Base-by-base conservation (phyloP, 2,329 filamentous ascomycete genomes). In the Penicillium freii region DNA sequence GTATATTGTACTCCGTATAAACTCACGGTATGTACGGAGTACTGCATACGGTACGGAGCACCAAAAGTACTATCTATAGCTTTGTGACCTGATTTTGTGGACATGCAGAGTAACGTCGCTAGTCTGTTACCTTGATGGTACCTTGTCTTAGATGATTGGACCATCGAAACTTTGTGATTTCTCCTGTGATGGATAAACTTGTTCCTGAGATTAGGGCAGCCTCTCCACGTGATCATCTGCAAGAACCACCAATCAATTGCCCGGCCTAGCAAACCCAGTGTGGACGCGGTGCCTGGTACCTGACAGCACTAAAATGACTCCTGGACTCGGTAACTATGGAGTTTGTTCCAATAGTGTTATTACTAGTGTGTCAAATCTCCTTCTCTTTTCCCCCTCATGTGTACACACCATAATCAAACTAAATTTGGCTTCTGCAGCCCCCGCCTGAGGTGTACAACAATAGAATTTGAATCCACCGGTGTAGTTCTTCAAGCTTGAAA, bases 121-220 rank as follows among this genome's bases (percentile, higher is more conserved):
- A 45, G 54, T 52, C 7, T 21, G 13, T 31, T 23, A 17, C 3
- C 31, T 45, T 10, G 6, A 51, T 25, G 31, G 19, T 5, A 31
- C 53, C 10, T 34, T 51, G 47, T 52, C 40, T 51, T 34, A 9
- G 17, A 29, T 54, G 34, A 52, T 52, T 52, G 54, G 48, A 42
- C 25, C 33, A 39, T 51, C 25, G 11, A 42, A 44, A 45, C 7
- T 56, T 56, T 44, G 23, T 31, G 21, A 44, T 5, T 33, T 36
- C 31, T 49, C 10, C 29, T 44, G 25, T 29, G 42, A 29, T 44
- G 17, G 10, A 11, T 27, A 44, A 25, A 44, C 42, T 11, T 7
- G 42, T 44, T 44, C 42, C 42, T 43, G 33, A 40, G 39, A 52
- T 51, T 56, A 51, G 54, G 48, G 54, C 47, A 51, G n/a, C 45